Evolutionary conservation across 2,329 filamentous ascomycete genomes (phyloP), one percentile per base, ranked within the genome.

Genomic region (Malbranchea zuffiana): DNA sequence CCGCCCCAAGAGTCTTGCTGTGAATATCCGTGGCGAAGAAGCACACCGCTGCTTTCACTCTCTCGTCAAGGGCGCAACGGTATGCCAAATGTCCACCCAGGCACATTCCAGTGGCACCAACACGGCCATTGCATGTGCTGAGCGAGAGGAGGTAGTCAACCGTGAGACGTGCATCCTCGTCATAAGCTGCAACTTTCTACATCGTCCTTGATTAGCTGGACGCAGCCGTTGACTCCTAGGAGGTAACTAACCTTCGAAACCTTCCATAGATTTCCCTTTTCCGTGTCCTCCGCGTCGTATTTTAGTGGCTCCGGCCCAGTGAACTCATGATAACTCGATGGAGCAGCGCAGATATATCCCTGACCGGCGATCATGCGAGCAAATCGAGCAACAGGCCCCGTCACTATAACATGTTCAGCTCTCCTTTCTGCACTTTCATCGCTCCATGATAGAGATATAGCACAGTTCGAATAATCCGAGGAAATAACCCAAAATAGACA

Each of bases 11-110:
- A 6, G 79, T 84, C 40, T 74, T 72, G 45, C 69, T 75, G 65
- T 95, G 88, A 35, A 95, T 78, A 62, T 95, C 88, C 5, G 87
- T 95, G 6, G 84, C 85, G 61, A 95, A 95, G 66, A 86, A 96
- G 57, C 84, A 80, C 19, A 93, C 80, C 24, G 78, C 77, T 19
- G 84, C 82, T 25, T 71, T 70, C 41, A 95, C 74, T 39, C 87
- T 73, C 15, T 73, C 68, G 58, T 95, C 85, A 32, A 95, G 70
- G 50, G 78, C 76, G 49, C 71, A 75, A 27, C 78, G 68, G 55
- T 75, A 80, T 60, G 82, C 83, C 12, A 95, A 73, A 55, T 95
- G 88, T 1, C 88, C 87, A 35, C 88, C 88, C 1, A 95, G 75
- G 59, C 87, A 95, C 87, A 95, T 95, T 43, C 84, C 84, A 8